Evolutionary conservation across 2,329 filamentous ascomycete genomes (phyloP).

Genomic region (Trichoderma harzianum): DNA sequence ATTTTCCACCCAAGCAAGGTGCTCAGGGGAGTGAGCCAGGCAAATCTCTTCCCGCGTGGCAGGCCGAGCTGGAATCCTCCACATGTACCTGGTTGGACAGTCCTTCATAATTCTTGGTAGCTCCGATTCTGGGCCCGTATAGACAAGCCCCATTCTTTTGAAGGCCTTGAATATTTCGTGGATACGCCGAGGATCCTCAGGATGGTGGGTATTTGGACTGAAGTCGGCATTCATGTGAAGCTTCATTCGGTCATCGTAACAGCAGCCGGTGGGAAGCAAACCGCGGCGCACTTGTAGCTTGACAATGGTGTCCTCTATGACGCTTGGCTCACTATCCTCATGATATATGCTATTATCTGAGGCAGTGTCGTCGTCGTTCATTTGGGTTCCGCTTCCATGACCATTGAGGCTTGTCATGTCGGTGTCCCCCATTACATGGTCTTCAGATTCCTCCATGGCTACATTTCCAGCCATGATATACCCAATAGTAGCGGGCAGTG

Average conservation of each 20-base stretch:
- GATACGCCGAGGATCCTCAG: constrained; percentile 89
- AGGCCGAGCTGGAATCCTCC: constrained; percentile 72
- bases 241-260: constrained; percentile 94
- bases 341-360: constrained; percentile 36
- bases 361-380: constrained; percentile 31
- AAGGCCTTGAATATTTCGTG: constrained; percentile 91
- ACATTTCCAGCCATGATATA: constrained; percentile 23
- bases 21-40: constrained; percentile 70
- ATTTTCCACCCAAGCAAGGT: constrained; percentile 73
- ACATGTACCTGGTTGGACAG: constrained; percentile 61
- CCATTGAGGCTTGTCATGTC: constrained; percentile 28
- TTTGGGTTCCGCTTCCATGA: constrained; percentile 13
- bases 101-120: constrained; percentile 50
- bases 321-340: constrained; percentile 35
- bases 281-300: constrained; percentile 43
- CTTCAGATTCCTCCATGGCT: constrained; percentile 44
- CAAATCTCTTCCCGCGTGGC: constrained; percentile 79
- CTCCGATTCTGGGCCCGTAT: constrained; percentile 53
- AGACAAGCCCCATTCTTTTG: constrained; percentile 75
- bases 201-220: constrained; percentile 73
- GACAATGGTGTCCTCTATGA: constrained; percentile 37
- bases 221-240: constrained; percentile 85
- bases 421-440: constrained; percentile 44
- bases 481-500: background rate
- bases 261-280: constrained; percentile 68